Base-by-base conservation (phyloP, 2,329 filamentous ascomycete genomes). In the Graphilbum fragrans region DNA sequence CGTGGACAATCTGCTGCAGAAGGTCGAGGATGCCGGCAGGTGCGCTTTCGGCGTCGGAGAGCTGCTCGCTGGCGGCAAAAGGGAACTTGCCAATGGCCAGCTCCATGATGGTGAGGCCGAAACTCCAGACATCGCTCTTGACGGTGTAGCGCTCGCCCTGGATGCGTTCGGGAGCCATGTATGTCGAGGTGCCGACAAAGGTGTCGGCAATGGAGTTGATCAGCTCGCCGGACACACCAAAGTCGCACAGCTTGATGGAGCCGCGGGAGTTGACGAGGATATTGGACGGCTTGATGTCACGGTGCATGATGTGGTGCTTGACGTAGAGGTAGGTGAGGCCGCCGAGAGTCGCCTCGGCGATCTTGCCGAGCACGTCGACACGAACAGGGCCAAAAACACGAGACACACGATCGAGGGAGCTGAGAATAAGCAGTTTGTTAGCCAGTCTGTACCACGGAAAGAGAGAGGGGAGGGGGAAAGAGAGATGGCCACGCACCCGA, bases 121-220 rank as follows among this genome's bases (percentile, higher is more conserved):
- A 93, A 72, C 88, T 95, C 92, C 92, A 98, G 4, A 98, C 92
- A 59, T 98, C 92, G 12, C 88, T 95, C 62, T 95, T 95, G 54
- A 98, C 90, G 0, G 90, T 94, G 63, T 98, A 98, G 53, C 86
- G 87, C 49, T 92, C 87, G 47, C 92, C 92, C 59, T 96, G 88
- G 51, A 98, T 98, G 60, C 92, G 79, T 66, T 98, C 92, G 0
- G 92, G 92, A 0, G 92, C 92, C 92, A 98, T 98, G 68, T 98
- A 98, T 42, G 92, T 98, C 31, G 92, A 95, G 2, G 92, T 98
- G 41, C 92, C 92, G 29, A 98, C 92, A 55, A 98, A 98, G 1
- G 92, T 98, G 57, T 96, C 90, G 39, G 92, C 92, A 50, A 98
- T 87, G 5, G 92, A 96, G 64, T 96, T 96, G 59, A 96, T 87